Evolutionary conservation across 2,329 filamentous ascomycete species (phyloP).

Genomic region (Epichloe coenophiala): DNA sequence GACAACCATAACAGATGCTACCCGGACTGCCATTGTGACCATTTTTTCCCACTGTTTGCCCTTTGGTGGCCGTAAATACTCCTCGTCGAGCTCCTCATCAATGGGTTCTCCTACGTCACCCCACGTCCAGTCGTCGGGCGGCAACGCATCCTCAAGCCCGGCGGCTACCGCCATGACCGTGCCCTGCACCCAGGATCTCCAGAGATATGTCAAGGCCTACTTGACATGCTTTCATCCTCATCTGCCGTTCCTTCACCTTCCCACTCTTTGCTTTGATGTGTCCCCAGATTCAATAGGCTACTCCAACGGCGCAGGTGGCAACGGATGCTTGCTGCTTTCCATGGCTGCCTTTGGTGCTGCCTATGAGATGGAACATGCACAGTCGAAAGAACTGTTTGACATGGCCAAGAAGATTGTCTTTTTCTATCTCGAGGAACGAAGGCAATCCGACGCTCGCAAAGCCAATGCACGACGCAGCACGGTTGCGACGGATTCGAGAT

Average conservation of each 20-base stretch:
- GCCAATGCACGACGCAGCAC: constrained; percentile 43
- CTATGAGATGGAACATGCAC: constrained; percentile 70
- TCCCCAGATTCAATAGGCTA: constrained; percentile 52
- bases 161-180: constrained; percentile 35
- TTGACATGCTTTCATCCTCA: constrained; percentile 89
- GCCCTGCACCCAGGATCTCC: constrained; percentile 72
- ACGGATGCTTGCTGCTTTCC: constrained; percentile 70
- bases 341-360: constrained; percentile 72
- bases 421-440: constrained; percentile 78
- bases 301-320: constrained; percentile 54
- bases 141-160: constrained; percentile 36
- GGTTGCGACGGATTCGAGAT: constrained; percentile 30
- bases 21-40: constrained; percentile 46
- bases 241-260: constrained; percentile 84
- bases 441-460: constrained; percentile 67
- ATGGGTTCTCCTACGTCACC: constrained; percentile 41
- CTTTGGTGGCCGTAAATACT: constrained; percentile 50
- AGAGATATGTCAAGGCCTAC: constrained; percentile 82
- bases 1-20: constrained; percentile 52
- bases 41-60: constrained; percentile 43
- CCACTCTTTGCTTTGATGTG: constrained; percentile 81
- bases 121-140: constrained; percentile 29
- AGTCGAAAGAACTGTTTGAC: constrained; percentile 78
- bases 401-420: constrained; percentile 93
- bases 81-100: constrained; percentile 35